Evolutionary conservation across 306 rosid species (phyloP), one percentile per base, ranked within the genome.

Genomic region (Bauhinia variegata): DNA sequence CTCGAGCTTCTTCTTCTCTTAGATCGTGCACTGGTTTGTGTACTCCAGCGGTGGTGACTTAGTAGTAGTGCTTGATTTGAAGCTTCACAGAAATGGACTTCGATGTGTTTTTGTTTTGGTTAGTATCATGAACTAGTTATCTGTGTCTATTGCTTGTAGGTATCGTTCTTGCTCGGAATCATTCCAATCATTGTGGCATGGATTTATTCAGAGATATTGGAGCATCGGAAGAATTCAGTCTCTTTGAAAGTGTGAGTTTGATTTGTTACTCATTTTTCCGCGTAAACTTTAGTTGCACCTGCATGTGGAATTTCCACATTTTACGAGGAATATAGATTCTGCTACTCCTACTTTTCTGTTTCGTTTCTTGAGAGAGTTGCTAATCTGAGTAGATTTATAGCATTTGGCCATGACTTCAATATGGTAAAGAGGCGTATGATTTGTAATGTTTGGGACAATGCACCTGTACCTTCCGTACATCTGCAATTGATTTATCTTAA

Each of bases 171-270:
- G 79, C 95, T 87, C 36, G 96, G 91, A 49, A 60, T 85, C 28
- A 49, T 84, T 65, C 96, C 92, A 19, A 73, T 88, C 5, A 32
- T 84, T 51, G 60, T 39, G 7, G 86, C 89, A 63, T 93, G 98
- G 98, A 78, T 89, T 65, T 93, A 83, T 56, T 67, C 97, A 1
- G 98, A 93, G 90, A 76, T 74, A 12, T 83, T 89, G 83, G 95
- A 83, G 86, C 82, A 81, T 79, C 80, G 72, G 62, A 89, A 82
- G 73, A 84, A 28, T 50, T 67, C 87, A 12, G 73, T 72, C 39
- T n/a, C 88, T 62, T 56, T 85, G 74, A 93, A 83, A 88, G 62
- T 74, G 98, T 93, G 60, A 85, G 98, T 82, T 58, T 17, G 7
- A 19, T 49, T 42, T 4, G 13, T 62, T 16, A 19, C 41, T 54